Evolutionary conservation across 2,329 filamentous ascomycete species (phyloP).

Genomic region (Aureobasidium sp.): DNA sequence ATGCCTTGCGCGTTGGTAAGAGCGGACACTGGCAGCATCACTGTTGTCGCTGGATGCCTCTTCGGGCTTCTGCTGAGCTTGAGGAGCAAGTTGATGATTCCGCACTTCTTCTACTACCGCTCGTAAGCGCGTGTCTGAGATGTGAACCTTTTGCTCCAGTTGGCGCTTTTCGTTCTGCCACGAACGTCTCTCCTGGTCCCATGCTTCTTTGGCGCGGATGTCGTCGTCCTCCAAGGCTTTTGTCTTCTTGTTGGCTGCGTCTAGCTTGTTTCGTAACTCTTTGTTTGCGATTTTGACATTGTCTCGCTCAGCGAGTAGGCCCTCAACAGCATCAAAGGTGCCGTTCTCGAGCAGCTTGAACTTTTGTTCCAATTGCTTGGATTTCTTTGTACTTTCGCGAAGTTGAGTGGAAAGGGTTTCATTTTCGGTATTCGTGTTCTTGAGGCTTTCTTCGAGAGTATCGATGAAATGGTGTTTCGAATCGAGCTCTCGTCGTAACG

Average conservation of each 20-base stretch:
- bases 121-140: conserved; percentile 82
- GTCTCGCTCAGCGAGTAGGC: conserved; percentile 78
- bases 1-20: conserved; percentile 18
- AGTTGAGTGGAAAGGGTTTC: conserved; percentile 59
- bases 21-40: conserved; percentile 64
- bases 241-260: conserved; percentile 66
- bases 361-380: conserved; percentile 72
- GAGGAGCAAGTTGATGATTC: conserved; percentile 49
- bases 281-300: conserved; percentile 63
- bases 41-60: conserved; percentile 50
- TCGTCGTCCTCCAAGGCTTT: conserved; percentile 76
- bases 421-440: conserved; percentile 63
- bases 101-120: conserved; percentile 77
- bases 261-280: conserved; percentile 70
- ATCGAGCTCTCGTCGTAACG: conserved; percentile 79
- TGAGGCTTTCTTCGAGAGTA: conserved; percentile 65
- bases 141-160: conserved; percentile 75
- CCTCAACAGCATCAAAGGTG: conserved; percentile 73
- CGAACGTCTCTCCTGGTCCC: conserved; percentile 72
- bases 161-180: conserved; percentile 80
- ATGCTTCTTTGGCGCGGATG: conserved; percentile 66
- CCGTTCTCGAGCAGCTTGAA: conserved; percentile 80
- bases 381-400: conserved; percentile 62
- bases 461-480: conserved; percentile 83
- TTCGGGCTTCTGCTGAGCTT: conserved; percentile 21